Base-by-base conservation (phyloP, 2,329 filamentous ascomycete genomes). In the Ophiostoma himal-ulmi region DNA sequence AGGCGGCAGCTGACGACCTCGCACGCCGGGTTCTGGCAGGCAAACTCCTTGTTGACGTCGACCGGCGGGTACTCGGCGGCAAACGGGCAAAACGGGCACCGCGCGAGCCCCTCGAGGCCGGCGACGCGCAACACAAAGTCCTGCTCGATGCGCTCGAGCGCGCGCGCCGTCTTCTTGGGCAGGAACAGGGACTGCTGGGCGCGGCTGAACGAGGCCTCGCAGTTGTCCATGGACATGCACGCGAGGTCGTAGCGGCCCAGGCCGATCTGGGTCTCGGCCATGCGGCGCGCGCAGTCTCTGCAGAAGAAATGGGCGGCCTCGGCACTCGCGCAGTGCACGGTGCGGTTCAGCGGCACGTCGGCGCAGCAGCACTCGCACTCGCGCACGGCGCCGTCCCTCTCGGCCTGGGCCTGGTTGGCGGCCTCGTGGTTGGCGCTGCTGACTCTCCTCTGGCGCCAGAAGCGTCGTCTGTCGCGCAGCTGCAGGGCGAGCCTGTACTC, bases 61-160 rank as follows among this genome's bases (percentile, higher is more conserved):
- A 90, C 79, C 0, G 91, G 86, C 0, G 86, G 87, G 73, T 88
- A 91, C 71, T 93, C 90, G 44, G 88, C 91, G 60, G 91, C 92
- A 80, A 87, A 96, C 30, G 91, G 88, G 77, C 93, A 96, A 76
- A 93, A 95, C 0, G 92, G 92, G 74, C 93, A 96, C 41, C 85
- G 87, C 41, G 86, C 90, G 1, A 96, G 84, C 72, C 89, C 87
- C 57, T 93, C 88, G 48, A 96, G 84, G 0, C 84, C 86, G 0
- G 92, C 91, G 72, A 86, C 82, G n/a, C 86, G 85, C 54, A 96
- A 82, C 34, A 87, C 85, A 22, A 89, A 84, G 75, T 91, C 86
- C 77, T 91, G 88, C 76, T 94, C 90, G 68, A 94, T 84, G 30
- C 86, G 84, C 70, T 91, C 89, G 2, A 96, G 81, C 10, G 88